Base-by-base conservation (phyloP, 2,329 filamentous ascomycete genomes). In the Colletotrichum theobromicola region DNA sequence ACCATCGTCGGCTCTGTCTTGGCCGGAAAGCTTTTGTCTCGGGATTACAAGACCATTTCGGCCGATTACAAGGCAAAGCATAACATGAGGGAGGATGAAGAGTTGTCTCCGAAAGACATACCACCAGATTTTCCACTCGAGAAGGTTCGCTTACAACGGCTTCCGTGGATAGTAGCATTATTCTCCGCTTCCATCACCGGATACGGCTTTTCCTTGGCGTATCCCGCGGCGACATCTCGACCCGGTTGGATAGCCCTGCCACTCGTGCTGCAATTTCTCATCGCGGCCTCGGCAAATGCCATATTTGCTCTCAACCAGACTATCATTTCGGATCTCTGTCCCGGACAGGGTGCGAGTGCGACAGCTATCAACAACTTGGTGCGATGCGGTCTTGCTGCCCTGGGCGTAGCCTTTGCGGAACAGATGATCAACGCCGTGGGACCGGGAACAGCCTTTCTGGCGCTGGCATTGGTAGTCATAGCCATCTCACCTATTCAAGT, bases 101-200 rank as follows among this genome's bases (percentile, higher is more conserved):
- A 80, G 76, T 78, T 83, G 75, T 73, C 80, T 75, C 74, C 79
- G 2, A 79, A 82, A 71, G 76, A 77, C 28, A 69, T 78, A 7
- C 76, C 76, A 2, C 75, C 74, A 0, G 83, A 86, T 61, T 88
- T 88, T 65, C 85, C 85, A 1, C 82, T 88, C 69, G 87, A 87
- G 77, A 80, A 80, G 30, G 81, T 83, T 4, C 81, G 85, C 3
- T 79, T 87, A 61, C 80, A 81, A 28, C 82, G 84, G 63, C 80
- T 85, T 10, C 84, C 83, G 57, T 85, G 83, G 82, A 82, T 87
- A 10, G 72, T 75, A 3, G 24, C 63, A 18, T 12, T 75, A 67
- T 81, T 81, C 10, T 76, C 77, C 1, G 65, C 84, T 2, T 87
- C 88, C 74, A 79, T 83, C 12, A 60, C 81, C 5, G 78, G 80